Percentiles rank a stretch among this genome's conserved stretches.
Evolutionary conservation across 2,329 filamentous ascomycete species (phyloP).

Genomic region (Epichloe sibirici): DNA sequence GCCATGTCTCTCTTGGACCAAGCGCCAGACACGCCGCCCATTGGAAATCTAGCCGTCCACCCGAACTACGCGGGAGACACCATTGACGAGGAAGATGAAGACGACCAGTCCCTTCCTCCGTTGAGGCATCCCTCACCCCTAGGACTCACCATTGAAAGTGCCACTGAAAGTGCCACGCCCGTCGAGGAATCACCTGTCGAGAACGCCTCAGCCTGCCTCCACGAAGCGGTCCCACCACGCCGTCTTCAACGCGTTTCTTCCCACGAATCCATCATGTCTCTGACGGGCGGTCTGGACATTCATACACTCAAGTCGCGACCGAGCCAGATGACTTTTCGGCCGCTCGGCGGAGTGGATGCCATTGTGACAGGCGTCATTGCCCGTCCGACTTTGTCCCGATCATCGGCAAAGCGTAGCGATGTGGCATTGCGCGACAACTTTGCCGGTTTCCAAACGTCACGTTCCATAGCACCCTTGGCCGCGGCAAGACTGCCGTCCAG

Average conservation of each 20-base stretch:
- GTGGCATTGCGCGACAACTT: slow-evolving; percentile 46
- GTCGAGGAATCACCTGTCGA: slow-evolving; percentile 22
- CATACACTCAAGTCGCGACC: slow-evolving; percentile 67
- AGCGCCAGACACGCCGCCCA: slow-evolving; percentile 13
- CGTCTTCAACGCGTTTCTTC: slow-evolving; percentile 56
- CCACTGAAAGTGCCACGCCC: slow-evolving; percentile 18
- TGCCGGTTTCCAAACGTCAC: slow-evolving; percentile 23
- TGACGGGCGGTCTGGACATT: slow-evolving; percentile 80
- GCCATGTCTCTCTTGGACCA: slow-evolving; percentile 21
- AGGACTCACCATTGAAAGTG: slow-evolving; percentile 13
- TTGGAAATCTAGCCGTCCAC: slow-evolving; percentile 9
- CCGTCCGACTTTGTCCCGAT: slow-evolving; percentile 41
- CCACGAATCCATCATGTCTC: slow-evolving; percentile 80
- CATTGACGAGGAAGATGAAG: slow-evolving; percentile 28
- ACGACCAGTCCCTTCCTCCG: slow-evolving; percentile 12
- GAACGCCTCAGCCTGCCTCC: slow-evolving; percentile 19
- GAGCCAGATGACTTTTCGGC: slow-evolving; percentile 55
- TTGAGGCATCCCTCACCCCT: slow-evolving; percentile 15
- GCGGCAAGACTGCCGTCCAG: slow-evolving; percentile 17
- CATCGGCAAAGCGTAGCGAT: slow-evolving; percentile 36
- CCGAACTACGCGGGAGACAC: slow-evolving; percentile 16
- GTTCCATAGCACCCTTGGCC: slow-evolving; percentile 20
- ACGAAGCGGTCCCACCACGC: slow-evolving; percentile 26
- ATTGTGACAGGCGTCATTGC: slow-evolving; percentile 48
- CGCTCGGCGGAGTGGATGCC: slow-evolving; percentile 41